A percentile compares a stretch with the other conserved stretches of the same genome.
Conservation (phyloP, 495 filamentous ascomycete genomes). For the Aspergillus cristatus region DNA sequence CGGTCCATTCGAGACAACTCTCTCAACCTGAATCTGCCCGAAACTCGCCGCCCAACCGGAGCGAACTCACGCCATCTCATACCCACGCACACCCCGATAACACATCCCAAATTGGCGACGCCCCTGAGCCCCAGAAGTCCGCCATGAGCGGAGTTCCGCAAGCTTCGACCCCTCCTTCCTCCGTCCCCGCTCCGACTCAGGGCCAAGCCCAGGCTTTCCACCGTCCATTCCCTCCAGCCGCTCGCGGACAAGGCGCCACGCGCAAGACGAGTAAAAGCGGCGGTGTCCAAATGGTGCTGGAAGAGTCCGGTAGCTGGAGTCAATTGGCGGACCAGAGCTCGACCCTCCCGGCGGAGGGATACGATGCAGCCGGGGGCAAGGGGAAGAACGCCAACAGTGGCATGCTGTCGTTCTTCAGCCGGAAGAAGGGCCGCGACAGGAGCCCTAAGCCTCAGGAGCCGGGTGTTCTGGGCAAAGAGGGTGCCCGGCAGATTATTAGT, state of each 20-base stretch:
- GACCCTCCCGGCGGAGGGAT: slow-evolving; percentile 61
- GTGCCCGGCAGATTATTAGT: slow-evolving; percentile 56
- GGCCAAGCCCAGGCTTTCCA: slow-evolving; percentile 28
- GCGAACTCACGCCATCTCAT: slow-evolving; percentile 11
- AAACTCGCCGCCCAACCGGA: slow-evolving; percentile 20
- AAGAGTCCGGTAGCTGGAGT: slow-evolving; percentile 81
- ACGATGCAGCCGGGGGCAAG: slow-evolving; percentile 36
- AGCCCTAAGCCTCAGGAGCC: slow-evolving; percentile 92
- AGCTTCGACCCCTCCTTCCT: slow-evolving; percentile 18
- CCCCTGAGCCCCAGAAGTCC: slow-evolving; percentile 22
- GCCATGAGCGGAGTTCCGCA: slow-evolving; percentile 14
- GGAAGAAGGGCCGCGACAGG: slow-evolving; percentile 82
- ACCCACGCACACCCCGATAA: slow-evolving; percentile 6
- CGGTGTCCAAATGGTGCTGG: slow-evolving; percentile 83
- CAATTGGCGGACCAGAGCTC: slow-evolving; percentile 75
- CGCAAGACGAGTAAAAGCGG: slow-evolving; percentile 67
- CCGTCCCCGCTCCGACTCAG: no score
- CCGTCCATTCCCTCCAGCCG: slow-evolving; percentile 23
- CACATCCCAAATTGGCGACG: slow-evolving; percentile 20
- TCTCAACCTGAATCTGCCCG: slow-evolving; percentile 28
- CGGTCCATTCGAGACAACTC: slow-evolving; percentile 26
- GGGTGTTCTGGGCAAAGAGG: slow-evolving; percentile 91
- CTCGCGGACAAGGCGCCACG: slow-evolving; percentile 24
- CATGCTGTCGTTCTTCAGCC: slow-evolving; percentile 79
- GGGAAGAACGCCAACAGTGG: slow-evolving; percentile 51